Evolutionary conservation across 2,329 filamentous ascomycete genomes (phyloP), one percentile per base, ranked within the genome.

Genomic region (Diaporthe vaccinii): DNA sequence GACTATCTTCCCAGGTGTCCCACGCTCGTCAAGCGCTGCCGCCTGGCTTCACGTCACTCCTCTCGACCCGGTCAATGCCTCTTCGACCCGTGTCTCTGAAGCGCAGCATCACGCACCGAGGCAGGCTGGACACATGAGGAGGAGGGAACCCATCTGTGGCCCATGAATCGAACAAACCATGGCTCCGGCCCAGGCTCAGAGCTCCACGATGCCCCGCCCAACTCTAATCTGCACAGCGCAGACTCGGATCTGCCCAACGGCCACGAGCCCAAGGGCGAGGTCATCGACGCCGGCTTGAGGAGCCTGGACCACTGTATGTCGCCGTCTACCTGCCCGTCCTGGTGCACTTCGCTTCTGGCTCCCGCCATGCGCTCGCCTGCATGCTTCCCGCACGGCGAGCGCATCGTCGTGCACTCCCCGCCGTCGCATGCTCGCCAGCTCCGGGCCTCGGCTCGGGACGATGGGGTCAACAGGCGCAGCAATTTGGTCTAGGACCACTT

Each of bases 221-320:
- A 71, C 25, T 51, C 44, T 22, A 70, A 49, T 44, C 62, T 76
- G 72, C 34, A 74, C 49, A 59, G 36, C 15, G 69, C 68, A 46
- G 74, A 81, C 76, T 53, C 73, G 44, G 44, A 22, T 25, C 39
- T 58, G 49, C 59, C 69, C 28, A 75, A 76, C 34, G 73, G 75
- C 34, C 75, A 73, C 49, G 65, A 49, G 61, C 77, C 61, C 75
- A 81, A 77, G 79, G 81, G 79, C 77, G 80, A 80, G 55, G 84
- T 85, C 28, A 84, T 87, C 59, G 93, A 96, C 83, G 96, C 96
- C 72, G 96, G 96, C 68, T 86, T 98, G 82, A 91, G 91, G 83
- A 95, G 93, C 82, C 86, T 95, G 75, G 91, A 97, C 85, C 94
- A 96, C 83, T 96, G 94, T 93, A 87, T 77, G 89, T 85, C n/a